Percentiles rank a stretch among this genome's conserved stretches.
phyloP scores from a whole-genome alignment of 371 early-diverging fungal species.

The Mortierella sp. region DNA sequence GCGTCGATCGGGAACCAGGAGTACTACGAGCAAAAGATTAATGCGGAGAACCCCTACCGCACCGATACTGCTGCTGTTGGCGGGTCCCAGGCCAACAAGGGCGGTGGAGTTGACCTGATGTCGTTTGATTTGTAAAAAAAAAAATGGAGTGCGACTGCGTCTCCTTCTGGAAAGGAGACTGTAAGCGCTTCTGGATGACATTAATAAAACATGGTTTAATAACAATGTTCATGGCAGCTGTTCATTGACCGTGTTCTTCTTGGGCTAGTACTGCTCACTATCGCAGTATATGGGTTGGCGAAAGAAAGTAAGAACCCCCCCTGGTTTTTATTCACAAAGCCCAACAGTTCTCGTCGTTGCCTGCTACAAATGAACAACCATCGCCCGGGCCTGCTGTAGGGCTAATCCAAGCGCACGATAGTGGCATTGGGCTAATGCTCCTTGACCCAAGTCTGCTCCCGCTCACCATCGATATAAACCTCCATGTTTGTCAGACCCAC shows the following conservation, averaged over 20 bases:
- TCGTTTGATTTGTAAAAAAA: constrained; percentile 42
- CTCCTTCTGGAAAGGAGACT: background rate
- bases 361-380: too few species aligned
- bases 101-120: constrained; percentile 41
- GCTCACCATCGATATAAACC: background rate
- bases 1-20: constrained; percentile 56
- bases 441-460: background rate
- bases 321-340: too few species aligned
- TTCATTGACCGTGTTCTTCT: background rate
- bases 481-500: background rate
- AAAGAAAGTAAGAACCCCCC: too few species aligned
- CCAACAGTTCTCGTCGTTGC: too few species aligned
- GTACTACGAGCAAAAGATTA: constrained; percentile 53
- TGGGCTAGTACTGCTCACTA: too few species aligned
- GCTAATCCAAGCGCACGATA: too few species aligned
- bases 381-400: background rate
- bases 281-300: too few species aligned
- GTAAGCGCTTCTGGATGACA: background rate
- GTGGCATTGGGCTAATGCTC: background rate
- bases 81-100: constrained; percentile 18
- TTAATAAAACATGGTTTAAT: background rate
- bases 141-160: background rate
- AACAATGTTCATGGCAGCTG: background rate
- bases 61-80: constrained; percentile 39
- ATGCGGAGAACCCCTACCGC: constrained; percentile 52